Base-by-base conservation (phyloP, 2,329 filamentous ascomycete genomes). In the Exophiala sp. region DNA sequence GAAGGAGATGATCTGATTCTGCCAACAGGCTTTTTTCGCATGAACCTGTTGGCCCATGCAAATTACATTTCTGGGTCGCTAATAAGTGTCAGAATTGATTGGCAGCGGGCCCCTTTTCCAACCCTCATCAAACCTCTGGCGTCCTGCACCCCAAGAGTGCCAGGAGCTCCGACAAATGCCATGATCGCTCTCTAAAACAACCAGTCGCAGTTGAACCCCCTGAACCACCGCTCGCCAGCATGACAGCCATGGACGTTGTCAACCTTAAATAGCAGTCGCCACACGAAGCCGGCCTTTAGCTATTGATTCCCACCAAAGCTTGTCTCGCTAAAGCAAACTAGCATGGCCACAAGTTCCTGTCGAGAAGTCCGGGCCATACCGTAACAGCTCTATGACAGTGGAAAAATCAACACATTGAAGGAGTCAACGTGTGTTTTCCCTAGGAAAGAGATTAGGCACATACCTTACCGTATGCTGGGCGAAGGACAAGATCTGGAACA, bases 251-350 rank as follows among this genome's bases (percentile, higher is more conserved):
- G 4, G 43, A 39, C 13, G 27, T 29, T 46, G 34, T 22, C 55
- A 54, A 57, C 51, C 48, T 50, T 52, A 53, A 53, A 48, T 48
- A 48, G 48, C 47, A 53, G 41, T 56, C 43, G 55, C 55, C 55
- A 57, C 51, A 44, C 13, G 23, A 30, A 21, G 23, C 37, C 19
- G 30, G 40, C 43, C 38, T 27, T 29, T 43, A 23, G 27, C 46
- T 57, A 47, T 58, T 55, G 43, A 23, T 49, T 49, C 41, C 34
- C 40, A 43, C 2, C 23, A 49, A 49, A 42, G 45, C 42, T 45
- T 45, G 42, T 45, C 16, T 37, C 40, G 23, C n/a, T 37, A 18
- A 11, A 8, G 16, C 5, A 6, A 11, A 8, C 6, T 34, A 13
- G 30, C 8, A 37, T 18, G 34, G 14, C 11, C 19, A 7, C 11